A percentile compares a stretch with the other conserved stretches of the same genome.
phyloP scores from a whole-genome alignment of 2,329 filamentous ascomycete species.

The Calonectria hongkongensis region DNA sequence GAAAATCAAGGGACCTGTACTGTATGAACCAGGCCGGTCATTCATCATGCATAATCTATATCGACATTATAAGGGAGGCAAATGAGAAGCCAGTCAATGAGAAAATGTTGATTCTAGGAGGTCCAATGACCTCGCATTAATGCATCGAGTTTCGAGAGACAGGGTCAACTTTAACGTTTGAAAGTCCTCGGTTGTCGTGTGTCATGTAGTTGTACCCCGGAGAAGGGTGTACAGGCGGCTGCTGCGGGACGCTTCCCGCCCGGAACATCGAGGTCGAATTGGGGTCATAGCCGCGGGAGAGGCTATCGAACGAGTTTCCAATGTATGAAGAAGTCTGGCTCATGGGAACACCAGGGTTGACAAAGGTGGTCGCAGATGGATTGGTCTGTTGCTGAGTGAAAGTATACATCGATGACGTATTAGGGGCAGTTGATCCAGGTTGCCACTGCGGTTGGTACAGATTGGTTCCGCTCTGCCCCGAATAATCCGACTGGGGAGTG shows the following conservation, averaged over 20 bases:
- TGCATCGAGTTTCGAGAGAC: slow-evolving; percentile 56
- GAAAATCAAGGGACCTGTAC: slow-evolving; percentile 53
- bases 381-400: slow-evolving; percentile 64
- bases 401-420: slow-evolving; percentile 66
- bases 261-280: slow-evolving; percentile 59
- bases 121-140: slow-evolving; percentile 35
- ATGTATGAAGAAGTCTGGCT: slow-evolving; percentile 60
- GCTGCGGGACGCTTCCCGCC: slow-evolving; percentile 55
- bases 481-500: slow-evolving; percentile 64
- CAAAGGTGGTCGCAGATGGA: slow-evolving; percentile 57
- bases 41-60: slow-evolving; percentile 51
- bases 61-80: slow-evolving; percentile 42
- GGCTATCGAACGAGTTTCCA: slow-evolving; percentile 58
- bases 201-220: slow-evolving; percentile 61
- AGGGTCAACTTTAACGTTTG: slow-evolving; percentile 57
- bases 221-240: slow-evolving; percentile 53
- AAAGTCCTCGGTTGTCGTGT: slow-evolving; percentile 58
- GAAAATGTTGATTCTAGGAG: slow-evolving; percentile 26
- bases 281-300: slow-evolving; percentile 59
- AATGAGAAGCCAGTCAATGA: slow-evolving; percentile 32
- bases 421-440: slow-evolving; percentile 63
- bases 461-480: slow-evolving; percentile 59
- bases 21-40: slow-evolving; percentile 55
- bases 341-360: slow-evolving; percentile 57
- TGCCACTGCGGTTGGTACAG: slow-evolving; percentile 69